These are phyloP conservation scores for Aspergillus persii DNA, from an alignment of 2,329 filamentous ascomycete genomes.

Conservation along the genomic window DNA sequence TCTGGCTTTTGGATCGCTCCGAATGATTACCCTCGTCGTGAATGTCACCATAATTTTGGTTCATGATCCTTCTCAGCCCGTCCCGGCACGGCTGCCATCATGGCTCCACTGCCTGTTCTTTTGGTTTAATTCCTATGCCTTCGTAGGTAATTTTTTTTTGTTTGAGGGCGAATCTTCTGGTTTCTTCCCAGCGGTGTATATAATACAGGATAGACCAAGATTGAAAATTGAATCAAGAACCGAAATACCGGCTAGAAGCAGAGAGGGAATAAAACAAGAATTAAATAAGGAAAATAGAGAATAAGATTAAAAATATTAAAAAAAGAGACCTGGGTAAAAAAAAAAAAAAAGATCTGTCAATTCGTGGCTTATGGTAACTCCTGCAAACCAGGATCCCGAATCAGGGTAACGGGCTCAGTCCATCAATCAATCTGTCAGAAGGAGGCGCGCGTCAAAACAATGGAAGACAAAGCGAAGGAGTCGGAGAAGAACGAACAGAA, in stretches of 20 bases:
- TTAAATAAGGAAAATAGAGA: no score
- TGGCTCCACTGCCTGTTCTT: conserved; percentile 12
- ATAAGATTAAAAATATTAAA: background rate
- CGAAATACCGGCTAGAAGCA: background rate
- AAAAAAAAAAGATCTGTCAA: conserved; percentile 30
- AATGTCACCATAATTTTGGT: conserved; percentile 1
- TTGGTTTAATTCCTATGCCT: no score
- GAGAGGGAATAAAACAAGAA: no score
- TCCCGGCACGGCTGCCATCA: conserved; percentile 9
- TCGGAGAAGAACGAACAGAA: background rate
- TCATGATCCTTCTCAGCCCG: conserved; percentile 5
- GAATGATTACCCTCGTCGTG: background rate
- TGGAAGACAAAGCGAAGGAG: conserved; percentile 1
- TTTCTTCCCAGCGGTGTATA: background rate
- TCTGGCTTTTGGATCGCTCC: background rate
- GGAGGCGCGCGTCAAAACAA: conserved; percentile 12
- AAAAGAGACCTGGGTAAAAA: conserved; percentile 14
- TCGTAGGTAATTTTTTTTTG: background rate
- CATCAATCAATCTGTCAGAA: conserved; percentile 11
- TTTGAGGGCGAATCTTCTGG: background rate
- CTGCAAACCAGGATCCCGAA: conserved; percentile 17
- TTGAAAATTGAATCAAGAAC: background rate
- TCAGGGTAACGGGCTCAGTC: conserved; percentile 8
- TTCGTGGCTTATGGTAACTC: conserved; percentile 20
- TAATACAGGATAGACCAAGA: background rate